These are phyloP conservation scores for Coriolopsis trogii DNA, from an alignment of 1,284 basidiomycete species.

Conservation along the genomic window DNA sequence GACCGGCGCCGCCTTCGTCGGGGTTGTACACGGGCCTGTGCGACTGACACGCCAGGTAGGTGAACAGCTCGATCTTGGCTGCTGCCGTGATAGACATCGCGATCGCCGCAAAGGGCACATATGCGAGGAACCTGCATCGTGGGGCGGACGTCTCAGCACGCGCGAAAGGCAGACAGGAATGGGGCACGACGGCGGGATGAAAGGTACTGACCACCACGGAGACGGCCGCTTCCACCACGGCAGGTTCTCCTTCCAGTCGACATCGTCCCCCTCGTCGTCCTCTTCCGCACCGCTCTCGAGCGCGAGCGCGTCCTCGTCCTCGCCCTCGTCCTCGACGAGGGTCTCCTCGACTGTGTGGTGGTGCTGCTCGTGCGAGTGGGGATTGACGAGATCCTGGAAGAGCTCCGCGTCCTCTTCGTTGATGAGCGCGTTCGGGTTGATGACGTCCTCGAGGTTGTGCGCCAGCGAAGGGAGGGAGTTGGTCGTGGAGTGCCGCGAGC, in stretches of 20 bases:
- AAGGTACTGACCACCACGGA: slow-evolving; percentile 61
- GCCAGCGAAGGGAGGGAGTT: slow-evolving; percentile 29
- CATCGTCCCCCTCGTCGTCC: slow-evolving; percentile 32
- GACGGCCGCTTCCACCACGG: slow-evolving; percentile 77
- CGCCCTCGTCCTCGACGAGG: slow-evolving; percentile 34
- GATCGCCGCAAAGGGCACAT: slow-evolving; percentile 54
- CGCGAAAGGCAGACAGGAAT: no score
- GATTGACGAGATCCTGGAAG: slow-evolving; percentile 49
- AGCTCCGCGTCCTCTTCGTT: slow-evolving; percentile 49
- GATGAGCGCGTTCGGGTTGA: slow-evolving; percentile 48
- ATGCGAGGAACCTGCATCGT: slow-evolving; percentile 57
- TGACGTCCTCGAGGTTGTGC: slow-evolving; percentile 41
- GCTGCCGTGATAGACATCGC: slow-evolving; percentile 59
- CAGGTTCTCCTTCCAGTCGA: slow-evolving; percentile 34
- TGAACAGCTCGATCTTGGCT: slow-evolving; percentile 58
- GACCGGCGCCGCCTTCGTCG: slow-evolving; percentile 12
- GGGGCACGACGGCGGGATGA: not conserved
- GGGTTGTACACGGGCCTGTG: slow-evolving; percentile 28
- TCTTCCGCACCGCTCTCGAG: slow-evolving; percentile 16
- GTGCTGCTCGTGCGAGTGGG: slow-evolving; percentile 42
- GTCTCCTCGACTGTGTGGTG: slow-evolving; percentile 40
- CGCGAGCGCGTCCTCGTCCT: slow-evolving; percentile 10
- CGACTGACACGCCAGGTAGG: slow-evolving; percentile 33
- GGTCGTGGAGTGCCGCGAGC: slow-evolving; percentile 26
- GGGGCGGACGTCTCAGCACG: not conserved